Evolutionary conservation across 768 basidiomycete species (phyloP).

Genomic region (Cubamyces lactineus): DNA sequence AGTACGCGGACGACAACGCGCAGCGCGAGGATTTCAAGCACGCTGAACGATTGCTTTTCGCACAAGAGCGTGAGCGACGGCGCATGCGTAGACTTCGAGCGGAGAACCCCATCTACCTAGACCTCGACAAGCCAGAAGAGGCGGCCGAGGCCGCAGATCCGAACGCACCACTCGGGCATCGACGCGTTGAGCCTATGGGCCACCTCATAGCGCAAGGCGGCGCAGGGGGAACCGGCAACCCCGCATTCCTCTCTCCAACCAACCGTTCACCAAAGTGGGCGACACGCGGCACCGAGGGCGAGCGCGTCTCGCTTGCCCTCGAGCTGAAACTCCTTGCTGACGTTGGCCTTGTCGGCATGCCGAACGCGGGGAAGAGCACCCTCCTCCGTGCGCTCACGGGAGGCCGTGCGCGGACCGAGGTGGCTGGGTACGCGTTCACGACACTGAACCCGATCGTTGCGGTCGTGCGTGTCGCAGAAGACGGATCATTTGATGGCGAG

Average conservation of each 20-base stretch:
- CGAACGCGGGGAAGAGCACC: slow-evolving; percentile 94
- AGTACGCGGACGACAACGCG: slow-evolving; percentile 61
- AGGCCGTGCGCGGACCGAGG: slow-evolving; percentile 78
- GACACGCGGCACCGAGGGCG: slow-evolving; percentile 74
- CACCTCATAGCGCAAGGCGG: slow-evolving; percentile 80
- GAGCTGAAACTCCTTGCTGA: slow-evolving; percentile 95
- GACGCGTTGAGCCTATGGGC: slow-evolving; percentile 55
- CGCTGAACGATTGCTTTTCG: slow-evolving; percentile 62
- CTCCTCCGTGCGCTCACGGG: slow-evolving; percentile 88
- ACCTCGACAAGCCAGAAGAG: slow-evolving; percentile 60
- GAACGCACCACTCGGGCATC: slow-evolving; percentile 63
- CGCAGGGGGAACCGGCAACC: slow-evolving; percentile 83
- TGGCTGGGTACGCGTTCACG: slow-evolving; percentile 93
- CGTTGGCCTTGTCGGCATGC: slow-evolving; percentile 94
- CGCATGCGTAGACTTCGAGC: slow-evolving; percentile 47
- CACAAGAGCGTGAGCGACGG: slow-evolving; percentile 64
- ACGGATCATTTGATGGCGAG: slow-evolving; percentile 74
- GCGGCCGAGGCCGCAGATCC: slow-evolving; percentile 45
- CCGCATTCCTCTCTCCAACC: slow-evolving; percentile 70
- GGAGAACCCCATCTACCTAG: slow-evolving; percentile 52
- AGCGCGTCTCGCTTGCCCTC: slow-evolving; percentile 78
- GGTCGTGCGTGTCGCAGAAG: slow-evolving; percentile 80
- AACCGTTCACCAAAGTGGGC: slow-evolving; percentile 89
- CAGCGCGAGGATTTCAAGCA: slow-evolving; percentile 69
- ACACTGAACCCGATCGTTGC: slow-evolving; percentile 94